These are phyloP conservation scores for Boletus sensibilis DNA, from an alignment of 768 basidiomycete species.

Conservation along the genomic window DNA sequence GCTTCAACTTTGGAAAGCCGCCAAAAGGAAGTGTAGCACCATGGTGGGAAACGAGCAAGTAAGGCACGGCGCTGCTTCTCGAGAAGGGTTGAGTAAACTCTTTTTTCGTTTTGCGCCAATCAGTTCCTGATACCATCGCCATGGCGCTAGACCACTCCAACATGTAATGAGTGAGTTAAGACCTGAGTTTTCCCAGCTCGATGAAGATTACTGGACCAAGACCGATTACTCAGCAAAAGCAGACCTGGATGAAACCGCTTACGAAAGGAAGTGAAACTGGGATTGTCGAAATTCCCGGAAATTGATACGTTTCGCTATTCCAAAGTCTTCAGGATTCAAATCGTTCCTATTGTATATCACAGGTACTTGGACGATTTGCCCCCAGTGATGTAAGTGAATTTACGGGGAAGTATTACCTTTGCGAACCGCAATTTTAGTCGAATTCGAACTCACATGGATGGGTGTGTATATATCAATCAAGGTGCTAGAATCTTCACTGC, in stretches of 20 bases:
- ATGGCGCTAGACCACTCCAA: slow-evolving; percentile 51
- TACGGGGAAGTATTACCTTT: not conserved
- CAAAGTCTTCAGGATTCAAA: not conserved
- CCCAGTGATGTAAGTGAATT: slow-evolving; percentile 57
- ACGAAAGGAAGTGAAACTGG: slow-evolving; percentile 62
- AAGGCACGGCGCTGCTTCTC: slow-evolving; percentile 60
- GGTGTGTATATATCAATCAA: slow-evolving; percentile 35
- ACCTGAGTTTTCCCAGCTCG: slow-evolving; percentile 39
- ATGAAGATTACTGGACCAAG: slow-evolving; percentile 70
- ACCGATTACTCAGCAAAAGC: slow-evolving; percentile 63
- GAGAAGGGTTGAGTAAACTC: slow-evolving; percentile 53
- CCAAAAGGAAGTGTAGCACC: slow-evolving; percentile 69
- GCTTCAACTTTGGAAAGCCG: slow-evolving; percentile 54
- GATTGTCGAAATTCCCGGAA: slow-evolving; percentile 62
- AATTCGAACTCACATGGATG: slow-evolving; percentile 71
- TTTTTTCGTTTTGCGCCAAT: not conserved
- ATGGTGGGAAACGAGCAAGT: slow-evolving; percentile 78
- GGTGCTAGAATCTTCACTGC: not conserved
- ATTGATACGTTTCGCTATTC: slow-evolving; percentile 47
- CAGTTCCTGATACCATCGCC: slow-evolving; percentile 6
- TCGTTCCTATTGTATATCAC: not conserved
- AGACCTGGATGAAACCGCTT: slow-evolving; percentile 75
- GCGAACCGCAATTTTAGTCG: slow-evolving; percentile 29
- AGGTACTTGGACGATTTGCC: slow-evolving; percentile 74
- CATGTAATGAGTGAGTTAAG: slow-evolving; percentile 49